These are phyloP conservation scores for Capsella bursapastoris DNA, from an alignment of 345 rosid genomes.

Conservation along the genomic window DNA sequence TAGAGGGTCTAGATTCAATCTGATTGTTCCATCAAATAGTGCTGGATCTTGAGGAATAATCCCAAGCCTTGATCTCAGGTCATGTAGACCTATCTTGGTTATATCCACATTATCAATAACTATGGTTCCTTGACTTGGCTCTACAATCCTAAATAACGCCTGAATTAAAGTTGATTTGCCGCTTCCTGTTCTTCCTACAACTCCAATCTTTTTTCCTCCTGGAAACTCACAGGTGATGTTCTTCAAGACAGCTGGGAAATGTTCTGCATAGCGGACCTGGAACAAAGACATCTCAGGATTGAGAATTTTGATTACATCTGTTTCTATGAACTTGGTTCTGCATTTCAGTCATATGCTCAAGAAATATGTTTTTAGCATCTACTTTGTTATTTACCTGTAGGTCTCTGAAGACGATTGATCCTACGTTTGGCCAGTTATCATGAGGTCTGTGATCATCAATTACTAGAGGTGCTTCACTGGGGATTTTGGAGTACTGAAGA, in stretches of 20 bases:
- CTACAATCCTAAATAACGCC: constrained; percentile 87
- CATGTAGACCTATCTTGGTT: constrained; percentile 86
- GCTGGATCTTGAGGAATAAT: constrained; percentile 98
- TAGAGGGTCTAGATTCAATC: constrained; percentile 87
- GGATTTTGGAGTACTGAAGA: constrained; percentile 77
- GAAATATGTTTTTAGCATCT: not conserved
- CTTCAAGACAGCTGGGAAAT: constrained; percentile 84
- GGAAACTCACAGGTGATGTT: constrained; percentile 82
- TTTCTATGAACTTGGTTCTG: not conserved
- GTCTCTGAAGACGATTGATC: constrained; percentile 73
- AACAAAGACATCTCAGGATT: constrained; percentile 3
- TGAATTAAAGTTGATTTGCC: constrained; percentile 95
- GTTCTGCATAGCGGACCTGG: constrained; percentile 89
- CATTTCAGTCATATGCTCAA: not conserved
- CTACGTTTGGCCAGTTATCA: constrained; percentile 83
- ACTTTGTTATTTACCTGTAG: constrained; percentile 60
- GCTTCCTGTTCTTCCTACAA: constrained; percentile 96
- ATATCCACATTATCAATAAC: constrained; percentile 77
- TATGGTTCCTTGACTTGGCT: constrained; percentile 85
- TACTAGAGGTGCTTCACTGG: constrained; percentile 75
- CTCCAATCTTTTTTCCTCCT: constrained; percentile 82
- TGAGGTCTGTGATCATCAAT: constrained; percentile 65
- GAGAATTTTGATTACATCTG: not conserved
- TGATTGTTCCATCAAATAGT: constrained; percentile 88
- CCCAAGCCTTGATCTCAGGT: constrained; percentile 82